A percentile compares a stretch with the other conserved stretches of the same genome.
phyloP scores from a whole-genome alignment of 768 basidiomycete genomes.

The Trametes punicea region DNA sequence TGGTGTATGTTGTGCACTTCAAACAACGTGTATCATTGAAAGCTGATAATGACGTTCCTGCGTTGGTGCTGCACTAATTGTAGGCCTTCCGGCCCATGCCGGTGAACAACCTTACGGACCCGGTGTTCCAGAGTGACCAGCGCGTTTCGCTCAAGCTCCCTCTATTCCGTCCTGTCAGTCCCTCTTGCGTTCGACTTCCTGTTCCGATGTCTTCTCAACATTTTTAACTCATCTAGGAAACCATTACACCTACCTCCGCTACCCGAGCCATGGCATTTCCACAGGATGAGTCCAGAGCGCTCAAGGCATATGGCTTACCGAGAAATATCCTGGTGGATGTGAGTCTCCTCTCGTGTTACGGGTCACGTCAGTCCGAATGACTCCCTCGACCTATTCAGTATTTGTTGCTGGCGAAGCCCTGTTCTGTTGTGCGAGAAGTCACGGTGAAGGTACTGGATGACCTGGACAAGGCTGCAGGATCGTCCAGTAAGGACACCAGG shows the following conservation, averaged over 20 bases:
- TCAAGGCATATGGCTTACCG: slow-evolving; percentile 71
- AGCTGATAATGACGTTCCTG: no score
- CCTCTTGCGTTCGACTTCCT: not conserved
- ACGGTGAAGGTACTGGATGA: slow-evolving; percentile 55
- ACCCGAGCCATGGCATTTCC: slow-evolving; percentile 47
- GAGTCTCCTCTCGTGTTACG: slow-evolving; percentile 25
- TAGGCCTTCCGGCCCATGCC: slow-evolving; percentile 47
- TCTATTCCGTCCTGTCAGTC: slow-evolving; percentile 41
- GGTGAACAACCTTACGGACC: slow-evolving; percentile 35
- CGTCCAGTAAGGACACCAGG: slow-evolving; percentile 50
- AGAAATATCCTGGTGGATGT: slow-evolving; percentile 71
- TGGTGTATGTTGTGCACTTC: slow-evolving; percentile 4
- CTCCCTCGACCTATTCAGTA: slow-evolving; percentile 41
- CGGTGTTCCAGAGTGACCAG: slow-evolving; percentile 39
- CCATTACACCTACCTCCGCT: slow-evolving; percentile 34
- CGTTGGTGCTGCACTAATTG: not conserved
- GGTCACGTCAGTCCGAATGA: not conserved
- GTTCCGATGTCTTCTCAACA: not conserved
- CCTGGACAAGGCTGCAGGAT: slow-evolving; percentile 48
- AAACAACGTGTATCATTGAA: no score
- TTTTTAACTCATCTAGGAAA: slow-evolving; percentile 29
- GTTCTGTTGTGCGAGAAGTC: slow-evolving; percentile 65
- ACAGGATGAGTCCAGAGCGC: slow-evolving; percentile 43
- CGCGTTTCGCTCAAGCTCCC: slow-evolving; percentile 38
- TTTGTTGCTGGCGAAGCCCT: slow-evolving; percentile 65